phyloP scores from a whole-genome alignment of 2,329 filamentous ascomycete species.

The Apiospora koreana region DNA sequence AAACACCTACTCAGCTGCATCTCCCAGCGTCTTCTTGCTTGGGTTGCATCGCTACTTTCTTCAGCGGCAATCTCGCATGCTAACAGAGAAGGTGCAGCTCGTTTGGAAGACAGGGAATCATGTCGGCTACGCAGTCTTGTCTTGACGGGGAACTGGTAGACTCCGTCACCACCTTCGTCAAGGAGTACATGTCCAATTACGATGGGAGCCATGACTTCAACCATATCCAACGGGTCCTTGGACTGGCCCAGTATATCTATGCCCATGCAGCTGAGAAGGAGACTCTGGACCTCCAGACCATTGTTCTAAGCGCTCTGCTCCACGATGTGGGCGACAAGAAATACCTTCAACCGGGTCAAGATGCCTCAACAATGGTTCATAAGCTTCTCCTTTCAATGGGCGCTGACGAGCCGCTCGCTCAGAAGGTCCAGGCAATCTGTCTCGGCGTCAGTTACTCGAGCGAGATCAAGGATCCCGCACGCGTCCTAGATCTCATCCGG shows the following conservation, averaged over 20 bases:
- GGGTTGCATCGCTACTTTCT: conserved; percentile 2
- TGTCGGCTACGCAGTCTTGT: conserved; percentile 24
- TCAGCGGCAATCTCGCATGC: conserved; percentile 14
- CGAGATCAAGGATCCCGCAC: conserved; percentile 66
- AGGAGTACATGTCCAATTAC: conserved; percentile 73
- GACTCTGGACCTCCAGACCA: conserved; percentile 50
- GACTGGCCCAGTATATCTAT: conserved; percentile 69
- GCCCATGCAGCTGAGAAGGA: conserved; percentile 31
- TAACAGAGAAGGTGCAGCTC: not conserved
- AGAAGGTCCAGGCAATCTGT: conserved; percentile 70
- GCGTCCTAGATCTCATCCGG: conserved; percentile 62
- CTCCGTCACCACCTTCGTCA: conserved; percentile 62
- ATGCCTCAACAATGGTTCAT: conserved; percentile 56
- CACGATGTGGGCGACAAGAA: conserved; percentile 91
- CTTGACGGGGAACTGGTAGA: conserved; percentile 44
- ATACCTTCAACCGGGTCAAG: conserved; percentile 63
- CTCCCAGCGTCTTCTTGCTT: not conserved
- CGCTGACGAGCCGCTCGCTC: conserved; percentile 58
- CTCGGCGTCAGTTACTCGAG: conserved; percentile 76
- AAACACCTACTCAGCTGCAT: not conserved
- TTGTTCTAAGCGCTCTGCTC: conserved; percentile 73
- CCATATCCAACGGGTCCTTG: conserved; percentile 79
- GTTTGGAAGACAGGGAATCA: conserved; percentile 16
- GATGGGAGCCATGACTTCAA: conserved; percentile 88
- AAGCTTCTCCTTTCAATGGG: conserved; percentile 58